Percentiles rank a stretch among this genome's conserved stretches.
These are phyloP conservation scores for Cercospora zeina DNA, from an alignment of 2,329 filamentous ascomycete genomes.

Conservation along the genomic window DNA sequence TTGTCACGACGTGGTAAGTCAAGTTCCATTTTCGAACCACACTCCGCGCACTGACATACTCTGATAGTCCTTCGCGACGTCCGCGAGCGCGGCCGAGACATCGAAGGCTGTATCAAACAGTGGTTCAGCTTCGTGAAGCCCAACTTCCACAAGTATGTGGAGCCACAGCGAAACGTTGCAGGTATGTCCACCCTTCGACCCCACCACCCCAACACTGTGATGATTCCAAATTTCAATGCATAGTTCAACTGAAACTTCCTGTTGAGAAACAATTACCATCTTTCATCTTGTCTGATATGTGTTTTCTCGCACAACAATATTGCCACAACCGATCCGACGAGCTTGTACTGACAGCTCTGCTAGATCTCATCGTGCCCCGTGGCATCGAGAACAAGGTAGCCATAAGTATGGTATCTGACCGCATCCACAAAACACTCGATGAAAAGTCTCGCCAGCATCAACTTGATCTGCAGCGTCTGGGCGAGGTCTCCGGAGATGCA, in stretches of 20 bases:
- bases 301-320: slow-evolving; percentile 1
- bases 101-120: slow-evolving; percentile 95
- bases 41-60: slow-evolving; percentile 23
- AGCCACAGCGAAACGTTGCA: slow-evolving; percentile 85
- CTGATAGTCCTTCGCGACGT: slow-evolving; percentile 77
- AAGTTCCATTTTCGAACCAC: slow-evolving; percentile 59
- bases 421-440: slow-evolving; percentile 81
- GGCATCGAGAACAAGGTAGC: slow-evolving; percentile 94
- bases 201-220: slow-evolving; percentile 32
- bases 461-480: slow-evolving; percentile 73
- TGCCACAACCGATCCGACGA: neutral
- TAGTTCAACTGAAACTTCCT: slow-evolving; percentile 46
- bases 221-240: slow-evolving; percentile 42
- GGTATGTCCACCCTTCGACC: slow-evolving; percentile 51
- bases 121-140: slow-evolving; percentile 97
- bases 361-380: slow-evolving; percentile 89
- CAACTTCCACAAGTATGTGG: slow-evolving; percentile 91
- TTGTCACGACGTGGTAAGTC: slow-evolving; percentile 77
- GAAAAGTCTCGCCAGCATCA: slow-evolving; percentile 85
- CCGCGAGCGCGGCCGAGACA: slow-evolving; percentile 81
- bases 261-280: slow-evolving; percentile 43
- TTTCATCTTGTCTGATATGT: slow-evolving; percentile 42
- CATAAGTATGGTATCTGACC: slow-evolving; percentile 88
- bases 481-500: slow-evolving; percentile 65
- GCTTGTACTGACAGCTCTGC: slow-evolving; percentile 23